These are phyloP conservation scores for Sideroxylon spinosum DNA, from an alignment of 179 eudicot genomes.

Conservation along the genomic window DNA sequence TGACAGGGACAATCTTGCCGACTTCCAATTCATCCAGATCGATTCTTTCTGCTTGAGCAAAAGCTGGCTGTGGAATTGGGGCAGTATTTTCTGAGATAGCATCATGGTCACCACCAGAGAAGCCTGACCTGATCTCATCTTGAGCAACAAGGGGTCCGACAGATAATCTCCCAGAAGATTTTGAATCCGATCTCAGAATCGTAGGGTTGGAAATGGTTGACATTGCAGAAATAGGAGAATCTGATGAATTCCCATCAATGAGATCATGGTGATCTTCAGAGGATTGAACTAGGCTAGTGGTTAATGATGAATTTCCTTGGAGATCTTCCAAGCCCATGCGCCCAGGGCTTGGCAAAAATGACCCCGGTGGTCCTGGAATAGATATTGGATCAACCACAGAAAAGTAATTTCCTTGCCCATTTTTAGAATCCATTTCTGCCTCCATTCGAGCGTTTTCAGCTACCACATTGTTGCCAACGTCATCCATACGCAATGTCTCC, in stretches of 20 bases:
- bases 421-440: constrained; percentile 30
- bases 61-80: constrained; percentile 20
- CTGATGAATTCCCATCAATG: constrained; percentile 40
- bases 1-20: constrained; percentile 15
- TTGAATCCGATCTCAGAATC: constrained; percentile 27
- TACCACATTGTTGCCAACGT: constrained; percentile 21
- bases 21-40: constrained; percentile 20
- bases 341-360: constrained; percentile 78
- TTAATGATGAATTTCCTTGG: constrained; percentile 51
- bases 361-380: constrained; percentile 95
- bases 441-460: constrained; percentile 17
- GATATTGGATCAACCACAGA: constrained; percentile 62
- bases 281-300: constrained; percentile 39
- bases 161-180: constrained; percentile 16
- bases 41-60: constrained; percentile 22
- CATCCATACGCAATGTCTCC: constrained; percentile 29
- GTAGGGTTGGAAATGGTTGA: constrained; percentile 48
- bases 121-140: constrained; percentile 25
- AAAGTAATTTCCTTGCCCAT: constrained; percentile 35
- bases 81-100: constrained; percentile 21
- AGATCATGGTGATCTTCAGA: constrained; percentile 43
- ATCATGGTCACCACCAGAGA: constrained; percentile 20
- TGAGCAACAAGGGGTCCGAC: neutral
- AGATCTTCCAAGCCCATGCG: constrained; percentile 64
- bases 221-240: constrained; percentile 53